Percentiles rank a stretch among this genome's conserved stretches.
Conservation (phyloP, 495 filamentous ascomycete species). For the Xylona heveae region DNA sequence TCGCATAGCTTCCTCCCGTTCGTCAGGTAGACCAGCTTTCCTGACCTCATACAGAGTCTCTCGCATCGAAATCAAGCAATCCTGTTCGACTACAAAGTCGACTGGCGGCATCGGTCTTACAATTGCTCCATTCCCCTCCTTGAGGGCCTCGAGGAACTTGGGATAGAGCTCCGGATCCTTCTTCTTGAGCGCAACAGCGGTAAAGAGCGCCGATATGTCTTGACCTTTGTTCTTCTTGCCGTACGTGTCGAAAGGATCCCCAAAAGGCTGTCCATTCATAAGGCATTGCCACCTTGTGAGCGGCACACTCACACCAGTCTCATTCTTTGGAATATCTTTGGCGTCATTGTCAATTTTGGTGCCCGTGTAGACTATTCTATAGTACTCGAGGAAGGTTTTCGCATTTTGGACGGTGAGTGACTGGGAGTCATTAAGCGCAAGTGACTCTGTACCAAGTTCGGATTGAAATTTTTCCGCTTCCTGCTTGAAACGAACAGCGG, state of each 20-base stretch:
- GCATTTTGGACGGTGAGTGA: slow-evolving; percentile 20
- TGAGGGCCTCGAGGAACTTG: slow-evolving; percentile 19
- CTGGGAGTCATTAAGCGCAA: slow-evolving; percentile 17
- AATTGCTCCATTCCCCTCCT: slow-evolving; percentile 19
- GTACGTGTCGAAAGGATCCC: slow-evolving; percentile 15
- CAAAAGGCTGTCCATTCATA: slow-evolving; percentile 16
- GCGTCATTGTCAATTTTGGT: slow-evolving; percentile 8
- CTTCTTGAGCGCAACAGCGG: slow-evolving; percentile 19
- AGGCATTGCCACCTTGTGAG: slow-evolving; percentile 11
- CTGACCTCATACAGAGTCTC: slow-evolving; percentile 19
- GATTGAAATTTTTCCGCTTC: slow-evolving; percentile 22
- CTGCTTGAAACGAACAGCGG: slow-evolving; percentile 20
- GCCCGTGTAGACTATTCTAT: slow-evolving; percentile 12
- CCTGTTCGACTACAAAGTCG: slow-evolving; percentile 15
- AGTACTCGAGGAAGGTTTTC: slow-evolving; percentile 21
- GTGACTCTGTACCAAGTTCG: slow-evolving; percentile 14
- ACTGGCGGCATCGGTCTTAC: slow-evolving; percentile 14
- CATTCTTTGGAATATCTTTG: slow-evolving; percentile 3
- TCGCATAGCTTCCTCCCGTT: slow-evolving; percentile 9
- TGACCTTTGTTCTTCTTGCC: slow-evolving; percentile 20
- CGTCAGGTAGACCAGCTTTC: slow-evolving; percentile 20
- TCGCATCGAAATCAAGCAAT: slow-evolving; percentile 19
- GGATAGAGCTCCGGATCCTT: slow-evolving; percentile 15
- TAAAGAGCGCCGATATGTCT: slow-evolving; percentile 17
- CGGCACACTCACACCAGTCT: neutral